These are phyloP conservation scores for Phytophthora tubulina DNA, from an alignment of 352 stramenopile genomes.

Conservation along the genomic window DNA sequence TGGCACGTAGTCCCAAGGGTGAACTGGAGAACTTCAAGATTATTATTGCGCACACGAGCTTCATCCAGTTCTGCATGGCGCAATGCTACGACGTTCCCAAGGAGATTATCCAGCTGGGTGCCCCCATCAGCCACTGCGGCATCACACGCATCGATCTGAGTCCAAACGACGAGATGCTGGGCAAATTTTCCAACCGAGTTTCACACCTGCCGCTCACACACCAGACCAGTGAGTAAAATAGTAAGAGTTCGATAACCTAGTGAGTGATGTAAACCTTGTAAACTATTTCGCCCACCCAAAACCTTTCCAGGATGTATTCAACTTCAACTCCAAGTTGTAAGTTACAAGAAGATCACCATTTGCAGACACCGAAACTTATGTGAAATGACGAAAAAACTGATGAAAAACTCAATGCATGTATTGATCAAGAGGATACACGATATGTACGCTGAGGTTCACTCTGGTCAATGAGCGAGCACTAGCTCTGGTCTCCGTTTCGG, in stretches of 20 bases:
- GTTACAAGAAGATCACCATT: no score
- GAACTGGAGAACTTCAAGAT: slow-evolving; percentile 73
- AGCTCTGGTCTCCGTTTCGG: slow-evolving; percentile 28
- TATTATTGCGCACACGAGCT: slow-evolving; percentile 80
- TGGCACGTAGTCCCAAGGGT: slow-evolving; percentile 30
- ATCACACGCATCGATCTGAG: slow-evolving; percentile 75
- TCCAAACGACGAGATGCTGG: slow-evolving; percentile 56
- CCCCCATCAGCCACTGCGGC: slow-evolving; percentile 79
- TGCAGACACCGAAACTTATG: background rate
- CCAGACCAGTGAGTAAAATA: slow-evolving; percentile 74
- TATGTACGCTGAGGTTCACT: slow-evolving; percentile 27
- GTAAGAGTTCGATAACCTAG: slow-evolving; percentile 10
- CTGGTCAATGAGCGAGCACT: slow-evolving; percentile 5
- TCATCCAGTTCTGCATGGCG: slow-evolving; percentile 81
- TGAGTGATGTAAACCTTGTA: slow-evolving; percentile 22
- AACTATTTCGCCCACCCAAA: slow-evolving; percentile 12
- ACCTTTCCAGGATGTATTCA: no score
- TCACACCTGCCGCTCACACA: slow-evolving; percentile 76
- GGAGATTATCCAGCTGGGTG: slow-evolving; percentile 81
- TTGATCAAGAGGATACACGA: slow-evolving; percentile 22
- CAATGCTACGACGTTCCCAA: slow-evolving; percentile 72
- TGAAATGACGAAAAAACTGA: background rate
- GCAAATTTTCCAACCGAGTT: slow-evolving; percentile 71
- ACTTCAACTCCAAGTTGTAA: no score
- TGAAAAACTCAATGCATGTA: slow-evolving; percentile 23